Percentiles rank a stretch among this genome's conserved stretches.
These are phyloP conservation scores for Paratinospora sagittata DNA, from an alignment of 164 flowering plant genomes.

Conservation along the genomic window DNA sequence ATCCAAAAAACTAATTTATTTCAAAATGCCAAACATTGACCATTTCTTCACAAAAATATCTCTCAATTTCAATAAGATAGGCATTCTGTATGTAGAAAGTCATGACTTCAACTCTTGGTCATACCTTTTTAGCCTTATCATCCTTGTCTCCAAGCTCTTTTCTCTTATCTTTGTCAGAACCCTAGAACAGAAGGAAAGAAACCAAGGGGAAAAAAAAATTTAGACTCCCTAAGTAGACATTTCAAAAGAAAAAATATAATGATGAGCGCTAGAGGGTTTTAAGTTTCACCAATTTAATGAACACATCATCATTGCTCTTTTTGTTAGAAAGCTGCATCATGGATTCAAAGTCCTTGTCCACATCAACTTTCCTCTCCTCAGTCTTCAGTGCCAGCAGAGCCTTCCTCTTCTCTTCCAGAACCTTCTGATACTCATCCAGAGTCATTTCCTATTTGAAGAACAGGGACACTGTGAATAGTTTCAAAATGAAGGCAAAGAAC, in stretches of 20 bases:
- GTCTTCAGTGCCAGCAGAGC: slow-evolving; percentile 52
- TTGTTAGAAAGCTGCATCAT: slow-evolving; percentile 77
- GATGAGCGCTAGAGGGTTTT: not conserved
- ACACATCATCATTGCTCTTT: slow-evolving; percentile 67
- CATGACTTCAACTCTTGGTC: no score
- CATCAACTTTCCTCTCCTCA: slow-evolving; percentile 69
- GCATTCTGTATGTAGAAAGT: not conserved
- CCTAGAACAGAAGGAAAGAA: slow-evolving; percentile 31
- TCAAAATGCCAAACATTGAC: no score
- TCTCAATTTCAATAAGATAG: not conserved
- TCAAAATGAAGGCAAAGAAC: not conserved
- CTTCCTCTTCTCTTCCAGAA: slow-evolving; percentile 85
- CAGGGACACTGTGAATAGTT: not conserved
- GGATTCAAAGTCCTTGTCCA: slow-evolving; percentile 60
- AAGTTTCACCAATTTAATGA: slow-evolving; percentile 64
- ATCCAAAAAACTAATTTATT: no score
- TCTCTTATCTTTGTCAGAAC: slow-evolving; percentile 70
- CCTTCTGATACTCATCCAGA: slow-evolving; percentile 77
- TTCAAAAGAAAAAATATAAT: not conserved
- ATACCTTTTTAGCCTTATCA: slow-evolving; percentile 70
- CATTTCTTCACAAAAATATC: no score
- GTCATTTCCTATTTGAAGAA: slow-evolving; percentile 68
- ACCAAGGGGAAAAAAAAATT: not conserved
- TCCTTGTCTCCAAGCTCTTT: slow-evolving; percentile 72
- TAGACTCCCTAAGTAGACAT: not conserved